These are phyloP conservation scores for Trichoderma virens DNA, from an alignment of 495 filamentous ascomycete genomes.

Conservation along the genomic window DNA sequence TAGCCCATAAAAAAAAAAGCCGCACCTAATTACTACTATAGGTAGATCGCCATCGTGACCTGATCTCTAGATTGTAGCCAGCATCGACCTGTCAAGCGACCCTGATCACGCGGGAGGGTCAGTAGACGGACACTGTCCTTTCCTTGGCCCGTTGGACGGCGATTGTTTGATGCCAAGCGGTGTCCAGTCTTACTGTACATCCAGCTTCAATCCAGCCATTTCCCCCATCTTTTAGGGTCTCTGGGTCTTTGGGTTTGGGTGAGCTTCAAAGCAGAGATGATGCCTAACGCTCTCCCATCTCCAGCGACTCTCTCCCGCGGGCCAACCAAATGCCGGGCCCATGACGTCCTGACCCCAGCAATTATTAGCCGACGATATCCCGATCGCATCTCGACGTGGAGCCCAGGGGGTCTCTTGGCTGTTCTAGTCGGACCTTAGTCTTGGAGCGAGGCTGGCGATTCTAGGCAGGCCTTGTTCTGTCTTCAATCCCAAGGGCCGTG, in stretches of 20 bases:
- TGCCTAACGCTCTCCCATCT: too few relatives aligned
- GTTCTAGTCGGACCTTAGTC: too few relatives aligned
- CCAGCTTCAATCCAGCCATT: too few relatives aligned
- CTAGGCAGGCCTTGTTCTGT: not conserved
- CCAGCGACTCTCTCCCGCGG: too few relatives aligned
- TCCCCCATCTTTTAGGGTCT: too few relatives aligned
- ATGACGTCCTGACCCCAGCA: not conserved
- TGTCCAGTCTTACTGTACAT: too few relatives aligned
- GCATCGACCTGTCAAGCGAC: not conserved
- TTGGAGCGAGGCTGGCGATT: not conserved
- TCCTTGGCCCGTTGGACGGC: not conserved
- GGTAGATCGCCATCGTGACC: conserved; percentile 1
- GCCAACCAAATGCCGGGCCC: too few relatives aligned
- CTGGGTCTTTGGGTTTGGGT: too few relatives aligned
- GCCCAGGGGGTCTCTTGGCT: not conserved
- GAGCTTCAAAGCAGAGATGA: too few relatives aligned
- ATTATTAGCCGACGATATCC: not conserved
- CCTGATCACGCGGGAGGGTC: not conserved
- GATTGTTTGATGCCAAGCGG: not conserved
- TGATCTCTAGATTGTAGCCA: not conserved
- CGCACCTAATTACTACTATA: not conserved
- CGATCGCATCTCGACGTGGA: conserved; percentile 1
- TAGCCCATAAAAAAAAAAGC: not conserved
- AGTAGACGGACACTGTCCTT: not conserved
- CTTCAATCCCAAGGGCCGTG: not conserved